A percentile compares a stretch with the other conserved stretches of the same genome.
These are phyloP conservation scores for Pyrenophora graminea DNA, from an alignment of 2,329 filamentous ascomycete species.

Conservation along the genomic window DNA sequence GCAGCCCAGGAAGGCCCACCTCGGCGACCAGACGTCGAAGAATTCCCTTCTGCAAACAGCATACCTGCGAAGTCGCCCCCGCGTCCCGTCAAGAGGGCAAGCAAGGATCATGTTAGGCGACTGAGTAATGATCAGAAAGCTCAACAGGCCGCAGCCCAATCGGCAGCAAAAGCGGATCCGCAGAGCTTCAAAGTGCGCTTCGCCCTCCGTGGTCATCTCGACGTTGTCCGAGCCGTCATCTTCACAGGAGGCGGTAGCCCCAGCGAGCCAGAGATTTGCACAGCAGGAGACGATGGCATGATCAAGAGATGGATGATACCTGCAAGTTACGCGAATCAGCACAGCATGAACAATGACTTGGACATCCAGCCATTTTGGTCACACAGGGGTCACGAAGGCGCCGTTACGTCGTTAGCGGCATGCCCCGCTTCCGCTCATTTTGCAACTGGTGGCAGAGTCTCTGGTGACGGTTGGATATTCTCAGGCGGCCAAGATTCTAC, in stretches of 20 bases:
- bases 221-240: conserved; percentile 91
- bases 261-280: conserved; percentile 95
- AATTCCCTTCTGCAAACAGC: conserved; percentile 79
- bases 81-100: conserved; percentile 66
- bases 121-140: conserved; percentile 66
- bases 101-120: conserved; percentile 67
- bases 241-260: conserved; percentile 96
- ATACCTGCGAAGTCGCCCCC: conserved; percentile 80
- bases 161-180: conserved; percentile 63
- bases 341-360: conserved; percentile 72
- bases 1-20: conserved; percentile 58
- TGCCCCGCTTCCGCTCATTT: conserved; percentile 89
- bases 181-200: conserved; percentile 91
- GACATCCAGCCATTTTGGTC: conserved; percentile 95
- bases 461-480: conserved; percentile 97
- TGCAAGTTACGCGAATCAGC: conserved; percentile 68
- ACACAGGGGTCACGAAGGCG: conserved; percentile 88
- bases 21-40: conserved; percentile 79
- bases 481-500: conserved; percentile 94
- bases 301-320: conserved; percentile 98
- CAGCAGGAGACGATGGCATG: conserved; percentile 90
- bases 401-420: conserved; percentile 83
- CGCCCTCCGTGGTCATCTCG: conserved; percentile 86
- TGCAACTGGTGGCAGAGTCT: conserved; percentile 81
- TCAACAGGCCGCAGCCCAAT: conserved; percentile 49